Evolutionary conservation across 306 rosid genomes (phyloP), one percentile per base, ranked within the genome.

Genomic region (Cyclanthera cordifolia): DNA sequence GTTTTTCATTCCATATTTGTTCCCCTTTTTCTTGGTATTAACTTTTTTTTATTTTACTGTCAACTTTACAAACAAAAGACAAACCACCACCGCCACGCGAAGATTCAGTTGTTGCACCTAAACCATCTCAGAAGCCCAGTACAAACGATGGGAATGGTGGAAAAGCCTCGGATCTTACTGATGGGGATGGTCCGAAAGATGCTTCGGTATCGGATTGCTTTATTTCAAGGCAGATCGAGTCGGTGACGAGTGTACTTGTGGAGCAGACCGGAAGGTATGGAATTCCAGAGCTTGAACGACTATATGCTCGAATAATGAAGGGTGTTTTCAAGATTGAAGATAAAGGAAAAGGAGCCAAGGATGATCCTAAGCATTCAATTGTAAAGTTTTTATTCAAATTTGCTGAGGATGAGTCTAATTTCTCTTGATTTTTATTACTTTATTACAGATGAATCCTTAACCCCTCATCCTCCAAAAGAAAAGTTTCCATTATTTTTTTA

Each of bases 241-340:
- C 89, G 27, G 67, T 87, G 54, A 79, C 82, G 87, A 80, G 19
- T 32, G 79, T 68, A 5, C 81, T 87, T 41, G 73, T 89, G 56
- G 84, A 87, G 75, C 93, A 80, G 13, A 81, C 85, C 6, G 79
- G 77, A 67, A 78, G 69, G 74, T 87, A 80, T 63, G 77, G 78
- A 84, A 79, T 93, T 74, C 96, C 95, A 12, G 89, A 87, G 79
- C 96, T 93, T 24, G 96, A 89, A 73, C 84, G 95, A 79, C 89
- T 93, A 27, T 93, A 93, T 84, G 77, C 94, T 0, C 84, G 94
- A 70, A 80, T 89, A 24, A 84, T 93, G 96, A 93, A 87, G 91
- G 88, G 85, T 45, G 76, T 93, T 76, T 89, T 89, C 80, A 90
- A 84, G 74, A 67, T 82, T 73, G 83, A 82, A 71, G 79, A 70